phyloP scores from a whole-genome alignment of 257 asterid species.

The Rubia yunnanensis region DNA sequence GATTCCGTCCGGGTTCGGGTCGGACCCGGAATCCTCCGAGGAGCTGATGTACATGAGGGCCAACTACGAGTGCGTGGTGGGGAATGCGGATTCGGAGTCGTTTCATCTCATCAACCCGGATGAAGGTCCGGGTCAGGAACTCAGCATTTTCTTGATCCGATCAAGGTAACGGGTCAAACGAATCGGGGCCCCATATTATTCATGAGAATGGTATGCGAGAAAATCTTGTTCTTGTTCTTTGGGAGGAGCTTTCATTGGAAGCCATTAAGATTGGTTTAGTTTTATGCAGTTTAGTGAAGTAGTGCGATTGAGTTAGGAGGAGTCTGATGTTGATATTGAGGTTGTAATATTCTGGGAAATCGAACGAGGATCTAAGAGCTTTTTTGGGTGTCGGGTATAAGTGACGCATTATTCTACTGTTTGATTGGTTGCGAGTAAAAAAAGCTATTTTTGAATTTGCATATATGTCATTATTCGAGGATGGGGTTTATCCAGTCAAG shows the following conservation, averaged over 20 bases:
- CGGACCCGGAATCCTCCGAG: slow-evolving; percentile 46
- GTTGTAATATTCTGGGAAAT: not conserved
- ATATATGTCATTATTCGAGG: not conserved
- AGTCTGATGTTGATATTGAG: not conserved
- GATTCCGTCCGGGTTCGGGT: slow-evolving; percentile 46
- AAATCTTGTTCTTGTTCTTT: too few relatives aligned
- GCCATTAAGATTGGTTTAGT: too few relatives aligned
- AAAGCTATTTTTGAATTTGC: not conserved
- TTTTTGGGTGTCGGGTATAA: not conserved
- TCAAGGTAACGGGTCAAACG: slow-evolving; percentile 32
- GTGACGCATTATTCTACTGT: slow-evolving; percentile 1
- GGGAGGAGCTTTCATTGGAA: too few relatives aligned
- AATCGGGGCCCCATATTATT: not conserved
- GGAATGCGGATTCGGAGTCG: slow-evolving; percentile 83
- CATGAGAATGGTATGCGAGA: too few relatives aligned
- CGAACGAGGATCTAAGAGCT: not conserved
- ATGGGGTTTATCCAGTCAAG: slow-evolving; percentile 9
- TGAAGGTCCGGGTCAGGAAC: slow-evolving; percentile 76
- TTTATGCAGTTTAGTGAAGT: not conserved
- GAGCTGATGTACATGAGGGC: slow-evolving; percentile 95
- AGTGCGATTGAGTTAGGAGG: not conserved
- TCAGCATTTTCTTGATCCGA: slow-evolving; percentile 82
- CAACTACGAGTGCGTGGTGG: slow-evolving; percentile 69
- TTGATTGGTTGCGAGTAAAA: not conserved
- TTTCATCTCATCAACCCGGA: slow-evolving; percentile 89